A percentile compares a stretch with the other conserved stretches of the same genome.
These are phyloP conservation scores for Neurospora africana DNA, from an alignment of 495 filamentous ascomycete species.

Conservation along the genomic window DNA sequence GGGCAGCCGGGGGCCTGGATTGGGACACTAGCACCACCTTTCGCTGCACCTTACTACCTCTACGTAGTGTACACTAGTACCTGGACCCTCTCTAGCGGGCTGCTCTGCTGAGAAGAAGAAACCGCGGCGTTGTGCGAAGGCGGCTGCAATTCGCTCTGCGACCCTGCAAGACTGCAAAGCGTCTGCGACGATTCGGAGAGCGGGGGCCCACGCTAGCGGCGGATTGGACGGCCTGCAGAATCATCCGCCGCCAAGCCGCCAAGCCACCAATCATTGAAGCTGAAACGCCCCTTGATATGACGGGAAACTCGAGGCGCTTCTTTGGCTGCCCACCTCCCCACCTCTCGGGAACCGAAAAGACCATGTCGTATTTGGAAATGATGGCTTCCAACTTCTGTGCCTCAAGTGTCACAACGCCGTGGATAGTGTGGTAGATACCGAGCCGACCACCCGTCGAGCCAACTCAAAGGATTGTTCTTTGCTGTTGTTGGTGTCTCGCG, in stretches of 20 bases:
- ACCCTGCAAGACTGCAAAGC: not conserved
- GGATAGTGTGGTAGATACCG: not conserved
- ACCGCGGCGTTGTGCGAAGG: not conserved
- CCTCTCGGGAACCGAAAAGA: not conserved
- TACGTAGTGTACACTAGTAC: too few relatives aligned
- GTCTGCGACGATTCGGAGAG: not conserved
- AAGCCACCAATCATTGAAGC: conserved; percentile 12
- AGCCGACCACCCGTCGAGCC: not conserved
- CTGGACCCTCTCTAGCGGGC: not conserved
- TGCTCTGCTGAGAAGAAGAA: not conserved
- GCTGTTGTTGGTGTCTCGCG: not conserved
- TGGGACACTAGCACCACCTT: not conserved
- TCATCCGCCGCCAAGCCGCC: conserved; percentile 10
- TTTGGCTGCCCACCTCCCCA: conserved; percentile 4
- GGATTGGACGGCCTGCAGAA: conserved; percentile 12
- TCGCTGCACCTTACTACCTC: not conserved
- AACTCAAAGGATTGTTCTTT: not conserved
- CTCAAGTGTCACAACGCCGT: not conserved
- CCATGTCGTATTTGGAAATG: not conserved
- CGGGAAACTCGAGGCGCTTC: conserved; percentile 20
- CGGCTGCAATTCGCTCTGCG: not conserved
- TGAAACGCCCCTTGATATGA: conserved; percentile 4
- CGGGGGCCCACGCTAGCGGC: conserved; percentile 2
- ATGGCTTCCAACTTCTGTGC: not conserved
- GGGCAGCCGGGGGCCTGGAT: not conserved